Evolutionary conservation across 164 flowering plant species (phyloP).

Genomic region (Vitis rotundifolia): DNA sequence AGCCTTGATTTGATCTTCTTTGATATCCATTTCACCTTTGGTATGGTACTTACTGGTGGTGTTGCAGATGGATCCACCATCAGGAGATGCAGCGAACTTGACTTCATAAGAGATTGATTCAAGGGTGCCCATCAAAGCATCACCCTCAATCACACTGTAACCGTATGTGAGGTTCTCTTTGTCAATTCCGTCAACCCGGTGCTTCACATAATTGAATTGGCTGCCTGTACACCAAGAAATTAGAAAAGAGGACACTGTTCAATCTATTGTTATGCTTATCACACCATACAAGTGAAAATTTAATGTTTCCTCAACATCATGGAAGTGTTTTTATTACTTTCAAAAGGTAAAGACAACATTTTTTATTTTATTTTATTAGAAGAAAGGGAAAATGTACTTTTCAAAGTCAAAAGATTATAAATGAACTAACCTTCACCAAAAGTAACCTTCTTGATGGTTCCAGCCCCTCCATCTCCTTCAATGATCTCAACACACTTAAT

Average conservation of each 20-base stretch:
- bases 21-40: conserved; percentile 18
- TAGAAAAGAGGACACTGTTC: not conserved
- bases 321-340: too few species aligned
- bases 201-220: conserved; percentile 15
- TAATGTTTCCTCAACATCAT: too few species aligned
- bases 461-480: conserved; percentile 24
- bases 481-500: conserved; percentile 6
- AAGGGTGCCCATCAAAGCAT: conserved; percentile 20
- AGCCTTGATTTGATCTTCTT: conserved; percentile 30
- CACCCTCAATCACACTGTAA: conserved; percentile 36
- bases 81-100: conserved; percentile 22
- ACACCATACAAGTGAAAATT: too few species aligned
- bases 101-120: conserved; percentile 29
- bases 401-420: not conserved
- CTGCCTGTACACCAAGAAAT: conserved; percentile 9
- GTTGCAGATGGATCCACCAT: conserved; percentile 30
- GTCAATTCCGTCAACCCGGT: conserved; percentile 27
- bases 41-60: conserved; percentile 23
- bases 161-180: conserved; percentile 13
- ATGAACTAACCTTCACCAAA: conserved; percentile 15
- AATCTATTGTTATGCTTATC: too few species aligned
- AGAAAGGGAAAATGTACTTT: too few species aligned
- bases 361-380: too few species aligned
- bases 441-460: conserved; percentile 22
- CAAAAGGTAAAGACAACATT: too few species aligned